Evolutionary conservation across 768 basidiomycete species (phyloP), one percentile per base, ranked within the genome.

Genomic region (Russula abietina): DNA sequence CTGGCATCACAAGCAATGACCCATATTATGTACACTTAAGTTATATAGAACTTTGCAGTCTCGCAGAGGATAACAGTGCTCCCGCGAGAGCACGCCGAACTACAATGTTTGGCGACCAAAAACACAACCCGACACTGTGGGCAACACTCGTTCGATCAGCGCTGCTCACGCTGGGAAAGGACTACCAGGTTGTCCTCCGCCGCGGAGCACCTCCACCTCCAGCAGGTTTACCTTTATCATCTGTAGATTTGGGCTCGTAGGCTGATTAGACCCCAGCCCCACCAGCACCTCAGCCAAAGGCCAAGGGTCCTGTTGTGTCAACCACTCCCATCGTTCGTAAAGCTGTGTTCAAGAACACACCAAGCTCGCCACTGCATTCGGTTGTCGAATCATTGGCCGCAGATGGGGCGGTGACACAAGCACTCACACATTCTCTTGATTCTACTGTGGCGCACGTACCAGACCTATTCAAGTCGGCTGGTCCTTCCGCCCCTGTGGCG

Each of bases 51-150:
- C 77, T 93, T 45, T 73, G 72, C 11, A 75, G 76, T 4, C 68
- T 89, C 12, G 78, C 85, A 0, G 70, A 73, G n/a, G 79, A 80
- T 24, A 72, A 73, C 6, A 75, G 78, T 4, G 51, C 79, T 3
- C 67, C 75, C 1, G 79, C 79, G 0, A 70, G 74, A 12, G 70
- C 78, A 0, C 79, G 78, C 38, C 79, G 87, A 12, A 78, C 79
- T 0, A 78, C 81, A 0, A 69, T 91, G 0, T 91, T 89, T 68
- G 79, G 79, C 0, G 88, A 91, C 67, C 85, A 87, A 69, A 87
- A 86, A 67, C 81, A 82, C 56, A 77, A 75, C 9, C 85, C 84
- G 0, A 83, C 75, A 56, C 72, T 89, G 10, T 92, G 91, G 90
- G 76, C 75, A 22, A 77, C 77, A 2, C 73, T 91, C 36, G 76